A percentile compares a stretch with the other conserved stretches of the same genome.
Conservation (phyloP, 805 yeast species). For the Jamesozyma gamospora region DNA sequence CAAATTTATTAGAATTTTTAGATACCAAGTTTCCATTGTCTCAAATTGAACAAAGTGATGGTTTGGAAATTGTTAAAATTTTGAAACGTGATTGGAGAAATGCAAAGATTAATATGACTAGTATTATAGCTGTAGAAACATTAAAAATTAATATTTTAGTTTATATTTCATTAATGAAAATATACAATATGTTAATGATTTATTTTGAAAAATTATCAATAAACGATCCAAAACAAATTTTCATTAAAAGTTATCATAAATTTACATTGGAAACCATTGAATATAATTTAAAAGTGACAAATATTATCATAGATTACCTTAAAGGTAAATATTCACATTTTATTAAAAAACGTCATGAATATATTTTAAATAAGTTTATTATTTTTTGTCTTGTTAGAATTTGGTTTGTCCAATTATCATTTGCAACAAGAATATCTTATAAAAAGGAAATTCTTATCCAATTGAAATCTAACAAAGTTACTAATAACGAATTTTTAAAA, state of each 20-base stretch:
- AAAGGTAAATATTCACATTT: constrained; percentile 3
- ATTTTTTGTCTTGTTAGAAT: constrained; percentile 7
- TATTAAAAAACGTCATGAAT: constrained; percentile 3
- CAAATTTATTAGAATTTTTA: constrained; percentile 5
- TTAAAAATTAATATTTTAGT: constrained; percentile 11
- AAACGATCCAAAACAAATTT: constrained; percentile 2
- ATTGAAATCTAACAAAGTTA: background rate
- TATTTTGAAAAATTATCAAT: constrained; percentile 11
- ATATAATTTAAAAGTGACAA: constrained; percentile 3
- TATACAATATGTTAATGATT: constrained; percentile 6
- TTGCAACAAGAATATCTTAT: constrained; percentile 8
- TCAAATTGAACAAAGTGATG: background rate
- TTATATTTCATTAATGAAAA: constrained; percentile 6
- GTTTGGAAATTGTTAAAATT: background rate
- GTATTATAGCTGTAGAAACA: constrained; percentile 6
- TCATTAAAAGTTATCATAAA: constrained; percentile 6
- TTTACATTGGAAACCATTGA: constrained; percentile 5
- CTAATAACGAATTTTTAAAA: background rate
- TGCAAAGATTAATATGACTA: constrained; percentile 4
- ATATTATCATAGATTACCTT: constrained; percentile 6
- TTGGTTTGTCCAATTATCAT: constrained; percentile 10
- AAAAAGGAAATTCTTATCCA: constrained; percentile 3
- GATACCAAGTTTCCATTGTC: constrained; percentile 8
- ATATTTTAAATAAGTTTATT: constrained; percentile 8
- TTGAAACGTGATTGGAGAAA: constrained; percentile 6